These are phyloP conservation scores for Teunomyces funiuensis DNA, from an alignment of 805 yeast genomes.

Conservation along the genomic window DNA sequence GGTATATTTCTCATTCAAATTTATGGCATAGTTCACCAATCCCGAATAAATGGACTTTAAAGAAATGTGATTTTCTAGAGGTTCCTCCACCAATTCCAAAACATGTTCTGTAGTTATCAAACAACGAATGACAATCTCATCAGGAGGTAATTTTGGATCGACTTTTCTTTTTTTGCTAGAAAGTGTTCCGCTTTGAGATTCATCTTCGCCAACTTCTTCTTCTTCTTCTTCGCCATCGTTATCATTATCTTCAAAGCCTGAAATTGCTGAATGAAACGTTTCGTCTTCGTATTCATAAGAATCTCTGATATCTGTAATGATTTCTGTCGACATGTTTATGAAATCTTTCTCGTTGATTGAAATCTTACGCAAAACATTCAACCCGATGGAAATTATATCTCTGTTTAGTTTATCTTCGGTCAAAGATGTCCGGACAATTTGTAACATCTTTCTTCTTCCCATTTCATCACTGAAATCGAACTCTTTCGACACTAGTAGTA, in stretches of 20 bases:
- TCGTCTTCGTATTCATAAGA: constrained; percentile 45
- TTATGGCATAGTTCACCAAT: constrained; percentile 75
- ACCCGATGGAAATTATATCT: constrained; percentile 51
- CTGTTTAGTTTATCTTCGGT: constrained; percentile 58
- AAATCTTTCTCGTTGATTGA: constrained; percentile 84
- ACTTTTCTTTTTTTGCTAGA: constrained; percentile 29
- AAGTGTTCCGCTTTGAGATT: constrained; percentile 17
- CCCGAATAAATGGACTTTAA: constrained; percentile 70
- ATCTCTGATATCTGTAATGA: constrained; percentile 82
- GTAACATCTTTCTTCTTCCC: constrained; percentile 77
- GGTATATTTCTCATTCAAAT: constrained; percentile 44
- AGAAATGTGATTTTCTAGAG: constrained; percentile 63
- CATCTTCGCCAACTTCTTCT: constrained; percentile 24
- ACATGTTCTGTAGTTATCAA: constrained; percentile 66
- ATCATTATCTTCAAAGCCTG: constrained; percentile 19
- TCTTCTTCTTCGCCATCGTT: constrained; percentile 23
- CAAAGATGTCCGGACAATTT: constrained; percentile 47
- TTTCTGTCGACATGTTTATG: constrained; percentile 79
- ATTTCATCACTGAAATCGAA: constrained; percentile 89
- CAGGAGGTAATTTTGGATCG: constrained; percentile 43
- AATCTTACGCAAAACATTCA: constrained; percentile 65
- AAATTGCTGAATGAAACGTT: constrained; percentile 26
- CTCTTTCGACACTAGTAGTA: constrained; percentile 61
- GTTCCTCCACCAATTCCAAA: constrained; percentile 64
- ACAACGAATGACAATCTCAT: constrained; percentile 58